These are phyloP conservation scores for Cladosporium sp. DNA, from an alignment of 2,329 filamentous ascomycete species.

Conservation along the genomic window DNA sequence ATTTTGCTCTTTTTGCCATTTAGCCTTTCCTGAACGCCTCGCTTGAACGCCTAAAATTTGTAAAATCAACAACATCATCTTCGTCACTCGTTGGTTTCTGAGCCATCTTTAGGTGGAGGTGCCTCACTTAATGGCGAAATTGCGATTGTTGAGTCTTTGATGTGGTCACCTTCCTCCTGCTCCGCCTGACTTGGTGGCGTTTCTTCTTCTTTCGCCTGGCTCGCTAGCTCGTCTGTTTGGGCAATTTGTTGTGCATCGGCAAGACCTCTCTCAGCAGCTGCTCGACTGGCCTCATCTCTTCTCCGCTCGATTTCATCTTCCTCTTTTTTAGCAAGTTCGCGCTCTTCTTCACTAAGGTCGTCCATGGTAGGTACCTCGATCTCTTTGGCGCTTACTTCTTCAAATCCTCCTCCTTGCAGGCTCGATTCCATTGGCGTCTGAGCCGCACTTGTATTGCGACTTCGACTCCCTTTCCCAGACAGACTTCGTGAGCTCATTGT, in stretches of 20 bases:
- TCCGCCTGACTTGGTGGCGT: background rate
- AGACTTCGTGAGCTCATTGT: constrained; percentile 32
- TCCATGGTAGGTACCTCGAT: constrained; percentile 50
- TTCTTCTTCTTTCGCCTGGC: background rate
- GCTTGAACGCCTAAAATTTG: constrained; percentile 17
- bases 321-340: constrained; percentile 55
- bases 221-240: background rate
- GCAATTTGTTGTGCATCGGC: constrained; percentile 22
- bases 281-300: constrained; percentile 56
- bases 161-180: background rate
- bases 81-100: background rate
- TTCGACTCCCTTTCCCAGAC: constrained; percentile 24
- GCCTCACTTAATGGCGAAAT: background rate
- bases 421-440: constrained; percentile 24
- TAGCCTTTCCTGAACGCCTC: constrained; percentile 6
- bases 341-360: constrained; percentile 62
- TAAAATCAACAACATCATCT: background rate
- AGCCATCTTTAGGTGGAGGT: background rate
- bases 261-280: constrained; percentile 59
- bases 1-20: background rate
- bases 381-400: constrained; percentile 32
- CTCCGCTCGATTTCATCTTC: constrained; percentile 57
- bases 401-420: constrained; percentile 5
- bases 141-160: background rate
- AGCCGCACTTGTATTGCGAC: constrained; percentile 25